Evolutionary conservation across 805 yeast genomes (phyloP), one percentile per base, ranked within the genome.

Genomic region (Cyberlindnera maclurae): DNA sequence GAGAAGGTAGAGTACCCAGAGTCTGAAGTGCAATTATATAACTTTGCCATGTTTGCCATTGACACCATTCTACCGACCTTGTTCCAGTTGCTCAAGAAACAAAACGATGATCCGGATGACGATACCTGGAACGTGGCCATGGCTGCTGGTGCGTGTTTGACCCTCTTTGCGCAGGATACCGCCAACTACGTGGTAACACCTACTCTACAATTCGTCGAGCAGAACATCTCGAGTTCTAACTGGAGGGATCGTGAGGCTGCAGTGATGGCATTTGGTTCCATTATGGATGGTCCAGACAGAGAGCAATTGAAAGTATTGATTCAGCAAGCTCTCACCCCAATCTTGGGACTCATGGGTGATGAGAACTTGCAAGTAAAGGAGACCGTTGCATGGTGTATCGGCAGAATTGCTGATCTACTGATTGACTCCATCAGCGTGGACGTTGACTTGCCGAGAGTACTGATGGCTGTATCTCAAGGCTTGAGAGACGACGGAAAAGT

Each of bases 71-170:
- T 90, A 42, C 97, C 98, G 29, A 84, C 95, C 24, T 67, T 93
- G 44, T 72, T 93, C 51, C 68, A 74, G 33, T 70, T 93, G 42
- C 73, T 93, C 43, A 84, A 89, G 10, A 76, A 86, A 60, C 97
- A 88, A 62, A 87, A 85, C 59, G 97, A 88, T 40, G 96, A 86
- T 55, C 83, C 88, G 24, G 95, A 84, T 54, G 96, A 86, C 58
- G 98, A 93, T 57, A 94, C 86, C 54, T 93, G 98, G 98, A 85
- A 89, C 43, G 95, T 87, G 31, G 79, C 96, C 9, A 90, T 90
- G 97, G 97, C 97, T 36, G 96, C 98, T 2, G 98, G 96, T 54
- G 89, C 97, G 12, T 93, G 97, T 64, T 68, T 93, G 56, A 96
- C 87, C 65, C 71, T 93, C 45, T 89, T 86, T 63, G 96, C 98